Base-by-base conservation (phyloP, 257 asterid species). In the Lithospermum erythrorhizon region DNA sequence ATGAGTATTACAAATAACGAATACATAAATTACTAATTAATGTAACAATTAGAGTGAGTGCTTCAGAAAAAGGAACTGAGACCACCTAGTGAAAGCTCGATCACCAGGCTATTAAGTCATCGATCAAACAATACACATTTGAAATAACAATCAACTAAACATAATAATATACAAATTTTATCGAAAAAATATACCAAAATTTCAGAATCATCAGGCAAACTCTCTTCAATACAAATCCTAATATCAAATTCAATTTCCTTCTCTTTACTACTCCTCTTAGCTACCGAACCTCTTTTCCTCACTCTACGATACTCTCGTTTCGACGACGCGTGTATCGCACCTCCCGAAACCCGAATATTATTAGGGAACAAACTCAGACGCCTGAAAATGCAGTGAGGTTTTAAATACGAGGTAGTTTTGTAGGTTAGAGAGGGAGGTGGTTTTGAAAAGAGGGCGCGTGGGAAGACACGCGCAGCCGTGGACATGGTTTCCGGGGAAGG, bases 161-260 rank as follows among this genome's bases (percentile, higher is more conserved):
- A 27, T 7, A 27, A 27, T 27, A 27, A 27, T 3, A 24, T 5
- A 27, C 6, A 6, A 27, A 27, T 6, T 3, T 27, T 27, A 27
- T 27, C n/a, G 6, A 27, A 5, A 21, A 10, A 14, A 68, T n/a
- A 18, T 76, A 91, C 98, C 95, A 86, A 19, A 77, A 86, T 75
- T 68, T 93, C 98, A 74, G 95, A 79, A 80, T 93, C 98, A 68
- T 89, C 95, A 0, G 98, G 98, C 69, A 93, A 72, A 56, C 75
- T 88, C 61, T 88, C 91, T 68, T 93, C 98, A 57, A 93, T 75
- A 67, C 91, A 77, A 74, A 89, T 84, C 65, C 78, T 74, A 57
- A 89, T 97, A 68, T 78, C 73, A 58, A 93, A 89, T 81, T 88
- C 91, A 78, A 93, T 74, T 59, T 84, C 95, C 72, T 74, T 87